phyloP scores from a whole-genome alignment of 1,139 yeast species.

The Wickerhamomyces sp. region DNA sequence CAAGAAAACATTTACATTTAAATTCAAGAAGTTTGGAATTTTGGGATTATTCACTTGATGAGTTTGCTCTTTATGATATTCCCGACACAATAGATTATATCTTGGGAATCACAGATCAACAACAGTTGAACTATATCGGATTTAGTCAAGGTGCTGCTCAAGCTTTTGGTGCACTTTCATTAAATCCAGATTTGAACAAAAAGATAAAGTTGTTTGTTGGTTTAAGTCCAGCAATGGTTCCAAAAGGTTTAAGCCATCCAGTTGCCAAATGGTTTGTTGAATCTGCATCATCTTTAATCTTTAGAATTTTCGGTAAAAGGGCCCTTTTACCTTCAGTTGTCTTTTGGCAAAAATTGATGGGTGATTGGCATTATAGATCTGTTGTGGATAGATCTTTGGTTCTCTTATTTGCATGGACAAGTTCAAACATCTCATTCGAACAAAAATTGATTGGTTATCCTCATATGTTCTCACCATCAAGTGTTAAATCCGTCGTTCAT shows the following conservation, averaged over 20 bases:
- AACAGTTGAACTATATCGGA: constrained; percentile 59
- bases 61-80: constrained; percentile 77
- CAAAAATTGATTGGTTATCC: constrained; percentile 76
- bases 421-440: constrained; percentile 54
- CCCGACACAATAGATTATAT: constrained; percentile 71
- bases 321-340: constrained; percentile 65
- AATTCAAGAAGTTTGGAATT: constrained; percentile 44
- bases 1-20: constrained; percentile 41
- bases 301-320: constrained; percentile 57
- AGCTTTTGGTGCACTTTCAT: constrained; percentile 68
- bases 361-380: constrained; percentile 62
- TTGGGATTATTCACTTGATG: constrained; percentile 87
- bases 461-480: constrained; percentile 77
- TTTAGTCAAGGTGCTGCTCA: constrained; percentile 88
- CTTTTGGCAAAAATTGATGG: constrained; percentile 71
- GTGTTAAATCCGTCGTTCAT: constrained; percentile 82
- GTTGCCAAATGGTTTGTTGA: constrained; percentile 64
- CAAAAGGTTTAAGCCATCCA: constrained; percentile 68
- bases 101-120: constrained; percentile 38
- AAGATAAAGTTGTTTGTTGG: constrained; percentile 67
- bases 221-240: constrained; percentile 85
- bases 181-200: constrained; percentile 54
- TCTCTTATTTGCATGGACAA: constrained; percentile 66
- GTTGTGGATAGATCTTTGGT: constrained; percentile 53
- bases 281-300: constrained; percentile 65